Percentiles rank a stretch among this genome's conserved stretches.
Conservation (phyloP, 805 yeast species). For the Monosporozyma aerobia region DNA sequence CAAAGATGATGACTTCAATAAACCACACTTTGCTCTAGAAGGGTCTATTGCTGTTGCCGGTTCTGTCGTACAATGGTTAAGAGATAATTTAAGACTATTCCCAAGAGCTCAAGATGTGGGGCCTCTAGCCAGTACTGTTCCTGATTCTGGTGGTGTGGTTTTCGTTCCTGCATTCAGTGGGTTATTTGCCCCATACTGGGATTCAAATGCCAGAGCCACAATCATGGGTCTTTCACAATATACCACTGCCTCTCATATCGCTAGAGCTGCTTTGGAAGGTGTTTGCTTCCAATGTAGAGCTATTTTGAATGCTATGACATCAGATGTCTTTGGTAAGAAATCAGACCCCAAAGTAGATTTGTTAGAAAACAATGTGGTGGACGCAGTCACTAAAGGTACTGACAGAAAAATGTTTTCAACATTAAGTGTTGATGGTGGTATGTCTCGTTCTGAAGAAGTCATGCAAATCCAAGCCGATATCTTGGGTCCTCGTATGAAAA, state of each 20-base stretch:
- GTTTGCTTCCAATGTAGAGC: conserved; percentile 91
- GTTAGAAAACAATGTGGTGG: conserved; percentile 3
- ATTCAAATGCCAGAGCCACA: conserved; percentile 83
- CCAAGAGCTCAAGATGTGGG: conserved; percentile 81
- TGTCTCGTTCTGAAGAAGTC: conserved; percentile 83
- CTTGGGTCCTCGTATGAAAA: conserved; percentile 77
- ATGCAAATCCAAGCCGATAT: conserved; percentile 93
- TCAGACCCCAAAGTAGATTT: conserved; percentile 5
- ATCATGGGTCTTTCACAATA: conserved; percentile 88
- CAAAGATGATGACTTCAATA: conserved; percentile 22
- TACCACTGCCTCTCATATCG: conserved; percentile 85
- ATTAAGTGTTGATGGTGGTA: conserved; percentile 87
- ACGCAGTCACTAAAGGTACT: conserved; percentile 16
- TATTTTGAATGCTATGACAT: conserved; percentile 80
- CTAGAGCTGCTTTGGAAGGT: conserved; percentile 91
- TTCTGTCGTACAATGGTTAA: conserved; percentile 84
- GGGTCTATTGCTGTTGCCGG: conserved; percentile 97
- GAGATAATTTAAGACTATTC: conserved; percentile 80
- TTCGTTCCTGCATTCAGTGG: conserved; percentile 95
- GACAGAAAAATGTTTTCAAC: conserved; percentile 44
- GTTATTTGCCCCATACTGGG: conserved; percentile 94
- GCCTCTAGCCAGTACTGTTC: conserved; percentile 75
- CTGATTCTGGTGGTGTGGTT: conserved; percentile 81
- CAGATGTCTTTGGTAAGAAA: conserved; percentile 55
- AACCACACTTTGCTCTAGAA: conserved; percentile 83